A percentile compares a stretch with the other conserved stretches of the same genome.
Evolutionary conservation across 2,329 filamentous ascomycete species (phyloP).

Genomic region (Akanthomyces lecanii): DNA sequence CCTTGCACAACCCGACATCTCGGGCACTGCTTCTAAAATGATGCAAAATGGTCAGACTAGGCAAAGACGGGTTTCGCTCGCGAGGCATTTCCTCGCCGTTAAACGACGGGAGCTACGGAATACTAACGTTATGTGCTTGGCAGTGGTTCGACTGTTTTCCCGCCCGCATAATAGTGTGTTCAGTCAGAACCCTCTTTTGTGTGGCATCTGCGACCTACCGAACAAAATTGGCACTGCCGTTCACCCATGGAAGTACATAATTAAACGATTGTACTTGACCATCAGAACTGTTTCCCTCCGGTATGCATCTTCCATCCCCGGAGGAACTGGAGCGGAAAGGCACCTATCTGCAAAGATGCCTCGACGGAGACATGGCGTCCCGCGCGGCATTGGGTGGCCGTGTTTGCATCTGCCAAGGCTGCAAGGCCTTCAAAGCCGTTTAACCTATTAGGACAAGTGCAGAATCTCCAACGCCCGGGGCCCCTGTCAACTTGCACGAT

Average conservation of each 20-base stretch:
- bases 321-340: neutral
- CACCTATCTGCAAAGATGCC: neutral
- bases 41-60: neutral
- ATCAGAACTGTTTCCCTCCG: neutral
- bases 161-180: neutral
- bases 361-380: slow-evolving; percentile 2
- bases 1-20: neutral
- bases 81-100: neutral
- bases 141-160: neutral
- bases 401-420: neutral
- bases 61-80: neutral
- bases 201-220: neutral
- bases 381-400: slow-evolving; percentile 3
- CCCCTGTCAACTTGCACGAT: neutral
- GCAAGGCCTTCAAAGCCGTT: neutral
- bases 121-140: neutral
- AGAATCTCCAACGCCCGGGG: neutral
- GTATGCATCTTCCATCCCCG: neutral
- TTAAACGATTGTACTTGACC: too few relatives aligned
- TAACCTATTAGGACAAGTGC: neutral
- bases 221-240: neutral
- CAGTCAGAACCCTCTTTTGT: neutral
- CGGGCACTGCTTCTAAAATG: neutral
- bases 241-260: neutral
- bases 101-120: neutral